Evolutionary conservation across 2,329 filamentous ascomycete genomes (phyloP).

Genomic region (Verticillium zaregamsianum): DNA sequence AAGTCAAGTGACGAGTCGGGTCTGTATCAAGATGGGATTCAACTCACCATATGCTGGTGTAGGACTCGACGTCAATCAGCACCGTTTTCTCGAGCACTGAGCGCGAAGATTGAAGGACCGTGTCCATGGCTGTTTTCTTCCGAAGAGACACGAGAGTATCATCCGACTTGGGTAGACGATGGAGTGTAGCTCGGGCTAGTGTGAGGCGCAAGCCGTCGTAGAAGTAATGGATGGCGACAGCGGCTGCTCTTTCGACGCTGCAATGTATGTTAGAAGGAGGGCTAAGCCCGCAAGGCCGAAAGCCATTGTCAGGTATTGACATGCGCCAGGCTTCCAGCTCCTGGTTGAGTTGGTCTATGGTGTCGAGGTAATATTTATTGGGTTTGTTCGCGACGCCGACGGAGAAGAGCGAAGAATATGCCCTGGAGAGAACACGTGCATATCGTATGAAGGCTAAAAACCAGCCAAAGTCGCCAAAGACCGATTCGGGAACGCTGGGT

Average conservation of each 20-base stretch:
- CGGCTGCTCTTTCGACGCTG: background rate
- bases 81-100: conserved; percentile 22
- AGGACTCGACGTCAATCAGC: conserved; percentile 23
- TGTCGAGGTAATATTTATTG: conserved; percentile 17
- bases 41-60: conserved; percentile 21
- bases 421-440: conserved; percentile 20
- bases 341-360: conserved; percentile 18
- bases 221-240: conserved; percentile 15
- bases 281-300: conserved; percentile 9
- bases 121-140: conserved; percentile 11
- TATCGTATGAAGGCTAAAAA: conserved; percentile 20
- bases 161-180: conserved; percentile 7
- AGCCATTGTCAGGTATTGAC: conserved; percentile 17
- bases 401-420: conserved; percentile 23
- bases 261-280: conserved; percentile 6
- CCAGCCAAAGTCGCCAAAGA: conserved; percentile 19
- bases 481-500: conserved; percentile 16
- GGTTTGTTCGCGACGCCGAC: conserved; percentile 20
- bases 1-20: background rate
- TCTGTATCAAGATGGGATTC: background rate
- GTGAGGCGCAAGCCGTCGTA: conserved; percentile 22
- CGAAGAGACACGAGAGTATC: conserved; percentile 8
- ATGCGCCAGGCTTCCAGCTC: conserved; percentile 24
- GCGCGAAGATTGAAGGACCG: conserved; percentile 15
- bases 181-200: conserved; percentile 20